Base-by-base conservation (phyloP, 331 rosid species). In the Acacia concinna region DNA sequence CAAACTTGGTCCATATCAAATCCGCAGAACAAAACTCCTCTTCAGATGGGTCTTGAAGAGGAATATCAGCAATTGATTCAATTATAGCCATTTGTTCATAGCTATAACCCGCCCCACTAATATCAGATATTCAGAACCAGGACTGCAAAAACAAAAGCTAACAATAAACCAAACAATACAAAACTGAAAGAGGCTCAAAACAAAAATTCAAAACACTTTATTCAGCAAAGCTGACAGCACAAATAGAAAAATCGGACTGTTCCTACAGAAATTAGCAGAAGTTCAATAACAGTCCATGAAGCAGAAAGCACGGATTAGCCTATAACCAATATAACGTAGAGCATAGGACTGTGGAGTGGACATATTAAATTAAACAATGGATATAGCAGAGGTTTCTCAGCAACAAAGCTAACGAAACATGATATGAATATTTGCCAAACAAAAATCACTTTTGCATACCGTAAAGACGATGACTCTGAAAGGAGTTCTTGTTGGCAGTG, bases 11-110 rank as follows among this genome's bases (percentile, higher is more conserved):
- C 65, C 65, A 57, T 57, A 20, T 11, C 65, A 57, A 57, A 57
- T 57, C 65, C 31, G 34, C 65, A 57, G 34, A 57, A 57, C 65
- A 57, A 57, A 57, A 57, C 17, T 27, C 65, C 65, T 57, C 65
- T 27, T 27, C 65, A 27, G 65, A 25, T 12, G 65, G 65, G 65
- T 57, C 65, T 57, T 57, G 65, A 18, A 57, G 23, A 57, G 65
- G 65, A 27, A 57, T 57, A 57, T 12, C 65, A 20, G 34, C 65
- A 57, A 57, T 57, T 25, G 35, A 57, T 13, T 57, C 34, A 57
- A 12, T 57, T 27, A 57, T 27, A 57, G 65, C 65, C 65, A 57
- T 27, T 23, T 5, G 57, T 9, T 18, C 57, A 51, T 51, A 57
- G 20, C 32, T 25, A 56, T 56, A 56, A 56, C 17, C 63, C 17